Evolutionary conservation across 148 eudicot genomes (phyloP).

Genomic region (Arctostaphylos glauca): DNA sequence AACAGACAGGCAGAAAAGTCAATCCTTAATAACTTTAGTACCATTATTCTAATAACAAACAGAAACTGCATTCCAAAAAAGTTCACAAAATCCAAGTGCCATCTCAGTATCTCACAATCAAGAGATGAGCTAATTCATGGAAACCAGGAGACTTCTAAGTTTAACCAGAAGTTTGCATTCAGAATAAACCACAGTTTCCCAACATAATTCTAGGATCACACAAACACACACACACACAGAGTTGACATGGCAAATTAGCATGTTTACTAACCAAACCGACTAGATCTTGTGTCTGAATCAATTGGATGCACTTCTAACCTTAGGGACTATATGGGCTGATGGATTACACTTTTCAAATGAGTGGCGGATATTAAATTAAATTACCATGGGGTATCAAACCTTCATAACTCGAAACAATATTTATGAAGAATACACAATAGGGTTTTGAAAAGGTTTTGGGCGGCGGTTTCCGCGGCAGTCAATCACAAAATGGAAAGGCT

Average conservation of each 20-base stretch:
- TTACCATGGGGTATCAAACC: neutral
- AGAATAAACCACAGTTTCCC: neutral
- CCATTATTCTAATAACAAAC: neutral
- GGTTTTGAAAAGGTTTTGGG: neutral
- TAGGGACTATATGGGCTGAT: neutral
- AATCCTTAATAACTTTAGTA: neutral
- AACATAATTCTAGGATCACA: neutral
- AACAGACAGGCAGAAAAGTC: neutral
- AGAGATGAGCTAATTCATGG: neutral
- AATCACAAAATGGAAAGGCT: neutral
- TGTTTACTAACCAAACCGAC: neutral
- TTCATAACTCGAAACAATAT: neutral
- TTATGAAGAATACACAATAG: neutral
- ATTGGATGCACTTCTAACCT: neutral
- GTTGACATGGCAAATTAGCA: neutral
- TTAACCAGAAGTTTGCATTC: neutral
- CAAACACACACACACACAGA: neutral
- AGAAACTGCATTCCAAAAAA: neutral
- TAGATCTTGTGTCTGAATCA: neutral
- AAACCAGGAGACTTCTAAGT: neutral
- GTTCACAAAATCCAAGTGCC: neutral
- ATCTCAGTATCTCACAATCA: neutral
- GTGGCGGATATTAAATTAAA: neutral
- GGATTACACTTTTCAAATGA: neutral
- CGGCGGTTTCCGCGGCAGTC: neutral